Evolutionary conservation across 176 grass and related monocot species (phyloP).

Genomic region (Avena eriantha): DNA sequence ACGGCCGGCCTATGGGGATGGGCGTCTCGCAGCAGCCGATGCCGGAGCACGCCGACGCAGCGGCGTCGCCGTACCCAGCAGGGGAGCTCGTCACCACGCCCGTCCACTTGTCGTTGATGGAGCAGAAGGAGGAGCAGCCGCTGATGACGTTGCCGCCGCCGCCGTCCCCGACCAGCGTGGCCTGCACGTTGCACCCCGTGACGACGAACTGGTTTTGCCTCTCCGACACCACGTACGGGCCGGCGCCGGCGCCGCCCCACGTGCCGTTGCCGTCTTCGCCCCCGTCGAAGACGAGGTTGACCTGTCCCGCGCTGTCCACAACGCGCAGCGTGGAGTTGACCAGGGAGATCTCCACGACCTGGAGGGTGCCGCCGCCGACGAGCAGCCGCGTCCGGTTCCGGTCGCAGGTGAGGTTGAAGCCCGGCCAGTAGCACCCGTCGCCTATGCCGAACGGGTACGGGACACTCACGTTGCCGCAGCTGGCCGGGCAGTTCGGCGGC

Average conservation of each 20-base stretch:
- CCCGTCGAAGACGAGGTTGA: neutral
- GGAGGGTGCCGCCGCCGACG: neutral
- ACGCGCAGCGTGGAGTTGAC: neutral
- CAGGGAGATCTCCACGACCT: conserved; percentile 10
- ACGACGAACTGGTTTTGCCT: conserved; percentile 2
- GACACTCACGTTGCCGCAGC: neutral
- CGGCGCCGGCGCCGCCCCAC: neutral
- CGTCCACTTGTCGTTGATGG: conserved; percentile 13
- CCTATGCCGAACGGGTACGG: neutral
- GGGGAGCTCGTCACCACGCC: neutral
- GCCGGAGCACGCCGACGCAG: neutral
- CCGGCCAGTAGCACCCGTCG: neutral
- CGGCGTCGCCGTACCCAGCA: neutral
- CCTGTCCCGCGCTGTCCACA: neutral
- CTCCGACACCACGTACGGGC: neutral
- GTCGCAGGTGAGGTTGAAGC: conserved; percentile 9
- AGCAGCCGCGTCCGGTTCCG: conserved; percentile 1
- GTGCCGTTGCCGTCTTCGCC: neutral
- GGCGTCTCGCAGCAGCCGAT: conserved; percentile 14
- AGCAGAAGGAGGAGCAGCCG: conserved; percentile 13
- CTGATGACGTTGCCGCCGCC: conserved; percentile 4
- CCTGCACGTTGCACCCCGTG: conserved; percentile 10
- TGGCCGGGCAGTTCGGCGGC: neutral
- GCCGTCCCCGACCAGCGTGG: neutral
- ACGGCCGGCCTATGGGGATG: conserved; percentile 1